Base-by-base conservation (phyloP, 768 basidiomycete species). In the Clavaria fumosa region DNA sequence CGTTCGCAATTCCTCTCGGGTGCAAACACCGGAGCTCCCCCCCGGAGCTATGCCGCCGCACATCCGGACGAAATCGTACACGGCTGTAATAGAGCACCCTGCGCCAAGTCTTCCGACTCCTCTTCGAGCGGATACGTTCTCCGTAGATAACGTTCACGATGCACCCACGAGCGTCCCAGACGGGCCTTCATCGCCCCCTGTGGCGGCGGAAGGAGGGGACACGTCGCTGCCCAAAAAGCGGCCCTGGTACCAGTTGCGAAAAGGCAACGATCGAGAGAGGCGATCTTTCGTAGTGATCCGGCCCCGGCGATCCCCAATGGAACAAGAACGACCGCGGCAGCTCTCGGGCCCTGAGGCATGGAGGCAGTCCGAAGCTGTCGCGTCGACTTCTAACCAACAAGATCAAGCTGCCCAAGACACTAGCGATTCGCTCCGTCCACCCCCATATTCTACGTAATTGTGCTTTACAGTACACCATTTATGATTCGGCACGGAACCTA, bases 61-160 rank as follows among this genome's bases (percentile, higher is more conserved):
- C 51, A 60, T 69, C 23, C 72, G 85, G 32, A 83, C 75, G 14
- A 75, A 76, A 59, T 86, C 83, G 22, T 85, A 89, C 52, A 78
- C 77, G 2, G 85, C 85, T 2, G 72, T 89, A 41, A 73, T 89
- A n/a, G 82, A 88, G 41, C 64, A 78, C 44, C 67, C 64, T 4
- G 56, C 57, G 34, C 53, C 54, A 43, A 47, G 51, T 37, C 49
- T 43, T 39, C 15, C 42, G 27, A 14, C 43, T 36, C 36, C 43
- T 34, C 11, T 43, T 22, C 48, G 40, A 39, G 18, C 31, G 17
- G 30, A 28, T 27, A 11, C 34, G 21, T 18, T n/a, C 18, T n/a
- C n/a, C n/a, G n/a, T n/a, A n/a, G 12, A 10, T 5, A 21, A 28
- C 11, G n/a, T n/a, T 18, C n/a, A n/a, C n/a, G n/a, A n/a, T n/a